Conservation (phyloP, 257 asterid species). For the Solanum acaule region DNA sequence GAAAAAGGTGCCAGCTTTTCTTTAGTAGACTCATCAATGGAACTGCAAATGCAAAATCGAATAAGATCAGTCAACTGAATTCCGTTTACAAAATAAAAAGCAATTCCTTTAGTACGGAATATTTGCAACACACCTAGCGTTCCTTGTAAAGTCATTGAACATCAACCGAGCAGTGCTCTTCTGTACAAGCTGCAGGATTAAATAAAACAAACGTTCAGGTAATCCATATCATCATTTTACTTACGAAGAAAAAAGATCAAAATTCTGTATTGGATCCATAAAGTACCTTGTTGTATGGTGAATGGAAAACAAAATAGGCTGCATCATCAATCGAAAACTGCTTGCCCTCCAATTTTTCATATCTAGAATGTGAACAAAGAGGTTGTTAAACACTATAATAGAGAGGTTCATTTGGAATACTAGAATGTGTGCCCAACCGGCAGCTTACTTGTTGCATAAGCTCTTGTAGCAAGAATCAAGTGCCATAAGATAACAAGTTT, state of each 20-base stretch:
- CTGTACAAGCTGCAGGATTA: constrained; percentile 85
- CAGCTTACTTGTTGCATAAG: constrained; percentile 66
- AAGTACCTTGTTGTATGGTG: constrained; percentile 96
- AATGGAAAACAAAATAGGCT: constrained; percentile 80
- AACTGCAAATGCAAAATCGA: constrained; percentile 34
- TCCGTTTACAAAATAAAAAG: not conserved
- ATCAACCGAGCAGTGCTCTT: constrained; percentile 87
- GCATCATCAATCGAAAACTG: constrained; percentile 72
- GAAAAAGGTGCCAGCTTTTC: constrained; percentile 70
- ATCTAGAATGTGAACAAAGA: constrained; percentile 26
- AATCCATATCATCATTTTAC: not conserved
- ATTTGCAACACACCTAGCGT: constrained; percentile 45
- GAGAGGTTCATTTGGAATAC: not conserved
- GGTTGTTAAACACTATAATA: not conserved
- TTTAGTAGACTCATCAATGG: constrained; percentile 70
- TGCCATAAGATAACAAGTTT: constrained; percentile 98
- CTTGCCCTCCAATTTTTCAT: constrained; percentile 72
- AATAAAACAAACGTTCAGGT: not conserved
- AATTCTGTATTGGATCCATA: not conserved
- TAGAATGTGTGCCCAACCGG: not conserved
- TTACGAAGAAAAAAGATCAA: not conserved
- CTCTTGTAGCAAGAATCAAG: constrained; percentile 89
- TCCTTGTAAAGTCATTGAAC: constrained; percentile 59
- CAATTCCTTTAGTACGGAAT: not conserved
- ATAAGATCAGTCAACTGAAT: not conserved